Evolutionary conservation across 1,284 basidiomycete genomes (phyloP).

Genomic region (Meira miltonrushii): DNA sequence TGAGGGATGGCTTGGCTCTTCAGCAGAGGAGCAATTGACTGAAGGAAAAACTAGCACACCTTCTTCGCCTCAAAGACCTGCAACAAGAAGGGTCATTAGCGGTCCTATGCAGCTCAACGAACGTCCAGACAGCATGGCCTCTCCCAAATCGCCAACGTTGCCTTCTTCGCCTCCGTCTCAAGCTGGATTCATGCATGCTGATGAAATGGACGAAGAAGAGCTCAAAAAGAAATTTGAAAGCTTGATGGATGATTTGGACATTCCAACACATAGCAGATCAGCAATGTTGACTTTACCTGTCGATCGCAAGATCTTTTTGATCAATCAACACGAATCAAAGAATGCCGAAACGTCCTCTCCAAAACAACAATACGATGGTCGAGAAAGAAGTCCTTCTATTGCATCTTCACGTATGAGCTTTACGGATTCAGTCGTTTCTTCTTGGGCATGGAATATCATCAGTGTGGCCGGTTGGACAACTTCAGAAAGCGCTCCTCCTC

Average conservation of each 20-base stretch:
- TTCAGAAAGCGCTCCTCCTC: no score
- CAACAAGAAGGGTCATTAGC: conserved; percentile 23
- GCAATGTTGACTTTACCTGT: conserved; percentile 64
- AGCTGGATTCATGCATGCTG: neutral
- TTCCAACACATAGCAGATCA: conserved; percentile 66
- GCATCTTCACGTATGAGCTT: no score
- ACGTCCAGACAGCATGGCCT: neutral
- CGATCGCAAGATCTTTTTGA: conserved; percentile 66
- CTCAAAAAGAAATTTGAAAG: conserved; percentile 25
- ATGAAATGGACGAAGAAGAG: conserved; percentile 12
- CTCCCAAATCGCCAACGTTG: conserved; percentile 51
- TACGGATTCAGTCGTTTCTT: no score
- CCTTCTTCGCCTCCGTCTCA: conserved; percentile 58
- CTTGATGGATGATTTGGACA: conserved; percentile 54
- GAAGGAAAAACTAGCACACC: neutral
- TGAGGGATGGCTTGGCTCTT: conserved; percentile 35
- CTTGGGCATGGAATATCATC: no score
- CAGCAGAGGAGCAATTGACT: neutral
- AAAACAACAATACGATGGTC: neutral
- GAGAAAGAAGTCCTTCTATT: no score
- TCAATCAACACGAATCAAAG: conserved; percentile 52
- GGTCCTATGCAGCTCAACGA: conserved; percentile 33
- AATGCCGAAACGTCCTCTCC: neutral
- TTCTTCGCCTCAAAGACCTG: conserved; percentile 16
- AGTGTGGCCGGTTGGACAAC: no score